These are phyloP conservation scores for Collariella sp. DNA, from an alignment of 495 filamentous ascomycete species.

Conservation along the genomic window DNA sequence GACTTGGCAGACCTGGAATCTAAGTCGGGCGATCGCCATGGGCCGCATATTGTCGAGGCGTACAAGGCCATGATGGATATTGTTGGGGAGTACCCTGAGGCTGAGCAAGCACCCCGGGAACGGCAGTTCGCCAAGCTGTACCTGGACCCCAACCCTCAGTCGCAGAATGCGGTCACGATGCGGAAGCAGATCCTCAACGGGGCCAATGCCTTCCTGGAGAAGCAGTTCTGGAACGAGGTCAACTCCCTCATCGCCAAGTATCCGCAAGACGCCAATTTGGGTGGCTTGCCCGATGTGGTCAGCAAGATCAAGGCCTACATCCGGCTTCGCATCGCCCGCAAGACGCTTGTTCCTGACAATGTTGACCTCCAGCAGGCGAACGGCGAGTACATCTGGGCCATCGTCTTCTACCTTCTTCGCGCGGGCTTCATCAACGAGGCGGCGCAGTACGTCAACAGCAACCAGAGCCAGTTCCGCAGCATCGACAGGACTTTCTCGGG, in stretches of 20 bases:
- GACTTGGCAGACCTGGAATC: slow-evolving; percentile 64
- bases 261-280: slow-evolving; percentile 79
- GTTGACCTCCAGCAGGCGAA: slow-evolving; percentile 61
- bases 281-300: slow-evolving; percentile 74
- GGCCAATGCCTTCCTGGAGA: slow-evolving; percentile 67
- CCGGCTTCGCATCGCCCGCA: slow-evolving; percentile 61
- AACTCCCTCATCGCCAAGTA: slow-evolving; percentile 69
- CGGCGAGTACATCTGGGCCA: slow-evolving; percentile 84
- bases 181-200: slow-evolving; percentile 70
- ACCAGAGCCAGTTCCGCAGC: slow-evolving; percentile 68
- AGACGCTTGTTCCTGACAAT: slow-evolving; percentile 70
- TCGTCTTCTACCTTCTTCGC: slow-evolving; percentile 87
- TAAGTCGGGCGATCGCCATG: slow-evolving; percentile 54
- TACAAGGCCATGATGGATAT: slow-evolving; percentile 72
- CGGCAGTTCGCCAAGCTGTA: slow-evolving; percentile 70
- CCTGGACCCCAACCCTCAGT: slow-evolving; percentile 59
- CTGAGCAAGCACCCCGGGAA: slow-evolving; percentile 52
- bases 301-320: slow-evolving; percentile 92
- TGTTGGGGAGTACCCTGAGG: slow-evolving; percentile 53
- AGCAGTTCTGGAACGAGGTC: slow-evolving; percentile 59
- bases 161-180: slow-evolving; percentile 49
- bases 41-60: slow-evolving; percentile 61
- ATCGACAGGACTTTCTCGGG: slow-evolving; percentile 82
- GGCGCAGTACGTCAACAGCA: slow-evolving; percentile 71
- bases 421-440: slow-evolving; percentile 78